These are phyloP conservation scores for Penicillium frequentans DNA, from an alignment of 2,329 filamentous ascomycete genomes.

Conservation along the genomic window DNA sequence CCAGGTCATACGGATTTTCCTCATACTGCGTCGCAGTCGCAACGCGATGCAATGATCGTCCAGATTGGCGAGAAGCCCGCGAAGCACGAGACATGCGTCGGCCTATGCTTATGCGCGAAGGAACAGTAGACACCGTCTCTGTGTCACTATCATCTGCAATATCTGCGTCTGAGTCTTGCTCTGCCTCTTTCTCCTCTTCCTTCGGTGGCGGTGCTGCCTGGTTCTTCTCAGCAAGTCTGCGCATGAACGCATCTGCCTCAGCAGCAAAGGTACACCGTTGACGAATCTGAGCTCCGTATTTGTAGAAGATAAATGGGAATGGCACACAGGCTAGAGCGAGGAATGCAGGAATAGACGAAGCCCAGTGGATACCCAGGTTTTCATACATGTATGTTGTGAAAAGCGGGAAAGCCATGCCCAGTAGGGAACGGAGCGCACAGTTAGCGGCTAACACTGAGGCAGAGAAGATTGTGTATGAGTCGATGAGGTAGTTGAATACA, in stretches of 20 bases:
- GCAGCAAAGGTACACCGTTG: constrained; percentile 39
- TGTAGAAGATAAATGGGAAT: constrained; percentile 43
- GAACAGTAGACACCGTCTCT: constrained; percentile 19
- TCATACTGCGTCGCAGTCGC: constrained; percentile 24
- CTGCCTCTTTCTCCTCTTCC: constrained; percentile 1
- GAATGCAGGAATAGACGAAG: constrained; percentile 46
- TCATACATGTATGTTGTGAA: constrained; percentile 49
- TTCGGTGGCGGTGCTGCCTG: constrained; percentile 7
- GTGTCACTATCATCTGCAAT: constrained; percentile 16
- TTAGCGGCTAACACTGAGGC: constrained; percentile 44
- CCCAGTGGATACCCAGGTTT: constrained; percentile 48
- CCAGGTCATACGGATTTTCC: constrained; percentile 28
- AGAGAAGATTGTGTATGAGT: constrained; percentile 43
- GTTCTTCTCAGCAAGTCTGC: constrained; percentile 21
- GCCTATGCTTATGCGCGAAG: constrained; percentile 16
- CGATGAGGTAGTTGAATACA: constrained; percentile 44
- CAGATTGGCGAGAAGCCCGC: constrained; percentile 17
- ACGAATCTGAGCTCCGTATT: constrained; percentile 37
- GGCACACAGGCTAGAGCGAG: constrained; percentile 43
- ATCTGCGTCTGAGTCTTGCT: neutral
- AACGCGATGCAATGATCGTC: constrained; percentile 17
- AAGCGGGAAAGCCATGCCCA: constrained; percentile 47
- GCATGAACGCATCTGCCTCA: constrained; percentile 33
- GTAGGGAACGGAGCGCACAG: constrained; percentile 45
- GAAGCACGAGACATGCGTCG: constrained; percentile 21